Percentiles rank a stretch among this genome's conserved stretches.
Evolutionary conservation across 306 rosid genomes (phyloP).

Genomic region (Lathyrus aphaca): DNA sequence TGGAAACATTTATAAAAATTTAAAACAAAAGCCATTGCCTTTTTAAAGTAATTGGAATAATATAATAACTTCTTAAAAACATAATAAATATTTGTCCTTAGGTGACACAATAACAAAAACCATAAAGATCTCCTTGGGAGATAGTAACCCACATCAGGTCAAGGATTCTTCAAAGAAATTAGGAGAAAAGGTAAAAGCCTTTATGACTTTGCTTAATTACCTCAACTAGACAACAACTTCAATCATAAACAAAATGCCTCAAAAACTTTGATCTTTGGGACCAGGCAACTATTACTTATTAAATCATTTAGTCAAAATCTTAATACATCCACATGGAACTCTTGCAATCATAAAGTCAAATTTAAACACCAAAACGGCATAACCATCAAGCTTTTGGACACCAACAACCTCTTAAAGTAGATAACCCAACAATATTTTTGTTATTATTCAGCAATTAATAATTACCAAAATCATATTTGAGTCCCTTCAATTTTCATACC

Average conservation of each 20-base stretch:
- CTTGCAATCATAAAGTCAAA: constrained; percentile 29
- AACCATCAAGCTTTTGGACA: constrained; percentile 1
- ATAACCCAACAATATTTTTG: not conserved
- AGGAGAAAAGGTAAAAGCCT: constrained; percentile 11
- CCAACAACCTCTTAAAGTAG: not conserved
- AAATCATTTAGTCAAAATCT: not conserved
- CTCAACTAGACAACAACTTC: constrained; percentile 25
- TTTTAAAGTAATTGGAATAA: not conserved
- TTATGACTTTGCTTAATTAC: constrained; percentile 20
- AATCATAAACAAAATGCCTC: not conserved
- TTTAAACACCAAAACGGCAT: constrained; percentile 12
- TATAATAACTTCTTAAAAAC: not conserved
- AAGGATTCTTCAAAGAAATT: constrained; percentile 20
- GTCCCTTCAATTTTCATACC: constrained; percentile 14
- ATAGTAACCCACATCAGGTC: not conserved
- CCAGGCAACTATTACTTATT: constrained; percentile 19
- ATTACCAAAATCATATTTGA: constrained; percentile 3
- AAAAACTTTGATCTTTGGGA: constrained; percentile 25
- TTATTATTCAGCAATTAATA: too few relatives aligned
- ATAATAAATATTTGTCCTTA: not conserved
- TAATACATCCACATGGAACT: constrained; percentile 6
- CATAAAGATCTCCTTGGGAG: constrained; percentile 3
- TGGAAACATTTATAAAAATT: not conserved
- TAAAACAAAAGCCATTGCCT: not conserved
- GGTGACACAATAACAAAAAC: not conserved